A percentile compares a stretch with the other conserved stretches of the same genome.
These are phyloP conservation scores for Pyricularia pennisetigena DNA, from an alignment of 2,329 filamentous ascomycete species.

Conservation along the genomic window DNA sequence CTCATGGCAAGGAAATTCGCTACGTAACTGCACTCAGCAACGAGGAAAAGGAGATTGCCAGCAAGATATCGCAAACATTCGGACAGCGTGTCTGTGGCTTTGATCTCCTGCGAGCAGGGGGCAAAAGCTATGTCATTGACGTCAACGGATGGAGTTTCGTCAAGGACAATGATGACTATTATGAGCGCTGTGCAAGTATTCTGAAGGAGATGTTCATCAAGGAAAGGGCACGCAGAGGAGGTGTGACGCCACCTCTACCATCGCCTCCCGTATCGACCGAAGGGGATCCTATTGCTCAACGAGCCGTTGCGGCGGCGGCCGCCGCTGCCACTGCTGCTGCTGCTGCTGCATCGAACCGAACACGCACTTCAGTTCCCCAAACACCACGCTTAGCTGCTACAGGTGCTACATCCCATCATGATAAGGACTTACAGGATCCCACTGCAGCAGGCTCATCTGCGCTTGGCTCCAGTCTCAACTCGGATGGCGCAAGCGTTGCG, in stretches of 20 bases:
- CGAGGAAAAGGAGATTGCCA: slow-evolving; percentile 77
- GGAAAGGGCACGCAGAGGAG: slow-evolving; percentile 57
- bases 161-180: slow-evolving; percentile 98
- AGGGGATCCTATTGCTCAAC: slow-evolving; percentile 27
- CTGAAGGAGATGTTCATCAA: slow-evolving; percentile 79
- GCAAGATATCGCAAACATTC: slow-evolving; percentile 83
- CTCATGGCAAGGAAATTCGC: slow-evolving; percentile 91
- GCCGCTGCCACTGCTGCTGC: slow-evolving; percentile 5
- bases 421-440: neutral
- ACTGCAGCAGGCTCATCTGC: neutral
- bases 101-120: slow-evolving; percentile 77
- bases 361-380: neutral
- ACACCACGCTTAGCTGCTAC: neutral
- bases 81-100: slow-evolving; percentile 95
- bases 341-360: slow-evolving; percentile 1
- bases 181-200: slow-evolving; percentile 81
- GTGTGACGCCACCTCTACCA: slow-evolving; percentile 47
- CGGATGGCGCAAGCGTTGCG: neutral
- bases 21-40: slow-evolving; percentile 81
- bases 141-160: slow-evolving; percentile 99
- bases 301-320: slow-evolving; percentile 14
- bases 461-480: slow-evolving; percentile 1
- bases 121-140: slow-evolving; percentile 94
- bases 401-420: neutral
- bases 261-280: slow-evolving; percentile 29